phyloP scores from a whole-genome alignment of 1,284 basidiomycete species.

The Microbotryum lychnidis-dioicae region DNA sequence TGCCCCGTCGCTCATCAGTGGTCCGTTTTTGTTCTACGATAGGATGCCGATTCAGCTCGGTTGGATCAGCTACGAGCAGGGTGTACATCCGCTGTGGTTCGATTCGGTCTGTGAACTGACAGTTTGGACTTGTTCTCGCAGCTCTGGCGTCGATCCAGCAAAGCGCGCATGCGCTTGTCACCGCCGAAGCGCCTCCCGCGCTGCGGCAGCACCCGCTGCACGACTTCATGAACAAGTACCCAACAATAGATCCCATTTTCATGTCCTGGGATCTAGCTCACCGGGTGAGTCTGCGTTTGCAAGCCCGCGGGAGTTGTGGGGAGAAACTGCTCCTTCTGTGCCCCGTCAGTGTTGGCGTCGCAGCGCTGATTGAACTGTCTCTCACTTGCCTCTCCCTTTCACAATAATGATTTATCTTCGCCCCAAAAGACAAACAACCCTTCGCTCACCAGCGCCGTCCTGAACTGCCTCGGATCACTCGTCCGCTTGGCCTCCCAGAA shows the following conservation, averaged over 20 bases:
- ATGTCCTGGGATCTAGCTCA: conserved; percentile 25
- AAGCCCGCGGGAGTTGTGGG: too few species aligned
- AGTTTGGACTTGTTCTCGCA: too few species aligned
- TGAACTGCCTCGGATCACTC: conserved; percentile 24
- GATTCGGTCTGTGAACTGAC: too few species aligned
- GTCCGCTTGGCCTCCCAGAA: conserved; percentile 25
- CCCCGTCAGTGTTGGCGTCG: neutral
- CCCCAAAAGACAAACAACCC: conserved; percentile 24
- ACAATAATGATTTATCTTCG: neutral
- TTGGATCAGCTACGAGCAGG: too few species aligned
- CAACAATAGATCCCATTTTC: conserved; percentile 22
- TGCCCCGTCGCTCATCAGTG: too few species aligned
- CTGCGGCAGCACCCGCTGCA: conserved; percentile 9
- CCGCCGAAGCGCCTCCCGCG: too few species aligned
- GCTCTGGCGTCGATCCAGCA: too few species aligned
- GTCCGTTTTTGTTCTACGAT: too few species aligned
- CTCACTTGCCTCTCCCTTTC: too few species aligned
- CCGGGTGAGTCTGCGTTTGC: conserved; percentile 16
- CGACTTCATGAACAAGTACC: conserved; percentile 25
- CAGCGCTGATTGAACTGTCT: neutral
- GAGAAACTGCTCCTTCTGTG: neutral
- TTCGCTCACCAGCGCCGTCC: conserved; percentile 22
- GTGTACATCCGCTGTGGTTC: too few species aligned
- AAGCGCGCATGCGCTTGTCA: too few species aligned
- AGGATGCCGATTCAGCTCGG: too few species aligned